A percentile compares a stretch with the other conserved stretches of the same genome.
These are phyloP conservation scores for Venturia oleaginea DNA, from an alignment of 2,329 filamentous ascomycete genomes.

Conservation along the genomic window DNA sequence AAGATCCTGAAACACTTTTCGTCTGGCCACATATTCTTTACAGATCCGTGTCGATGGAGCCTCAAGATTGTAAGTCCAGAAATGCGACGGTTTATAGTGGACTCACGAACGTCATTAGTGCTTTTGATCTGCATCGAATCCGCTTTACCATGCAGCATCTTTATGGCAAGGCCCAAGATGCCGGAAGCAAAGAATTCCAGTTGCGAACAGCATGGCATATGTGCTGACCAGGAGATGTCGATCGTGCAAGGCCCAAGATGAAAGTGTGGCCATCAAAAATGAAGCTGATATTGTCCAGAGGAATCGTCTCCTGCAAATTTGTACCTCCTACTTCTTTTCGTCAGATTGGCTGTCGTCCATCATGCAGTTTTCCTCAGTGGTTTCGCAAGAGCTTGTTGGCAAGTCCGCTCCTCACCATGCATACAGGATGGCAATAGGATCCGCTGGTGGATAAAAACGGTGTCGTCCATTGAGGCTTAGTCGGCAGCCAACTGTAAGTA, in stretches of 20 bases:
- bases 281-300: not conserved
- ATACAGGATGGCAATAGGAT: not conserved
- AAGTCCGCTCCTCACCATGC: too few species aligned
- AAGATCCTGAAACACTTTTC: not conserved
- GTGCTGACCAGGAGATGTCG: not conserved
- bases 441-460: not conserved
- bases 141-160: not conserved
- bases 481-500: not conserved
- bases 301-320: not conserved
- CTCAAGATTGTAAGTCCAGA: not conserved
- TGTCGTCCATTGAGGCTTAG: not conserved
- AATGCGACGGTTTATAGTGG: not conserved
- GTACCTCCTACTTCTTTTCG: too few species aligned
- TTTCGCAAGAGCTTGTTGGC: too few species aligned
- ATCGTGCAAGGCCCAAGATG: not conserved
- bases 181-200: not conserved
- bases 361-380: too few species aligned
- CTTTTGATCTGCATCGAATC: not conserved
- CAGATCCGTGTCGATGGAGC: too few species aligned
- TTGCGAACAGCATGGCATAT: not conserved
- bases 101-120: not conserved
- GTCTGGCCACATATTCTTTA: not conserved
- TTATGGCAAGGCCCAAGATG: not conserved
- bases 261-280: not conserved
- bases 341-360: too few species aligned